Evolutionary conservation across 2,329 filamentous ascomycete genomes (phyloP).

Genomic region (Lachnellula suecica): DNA sequence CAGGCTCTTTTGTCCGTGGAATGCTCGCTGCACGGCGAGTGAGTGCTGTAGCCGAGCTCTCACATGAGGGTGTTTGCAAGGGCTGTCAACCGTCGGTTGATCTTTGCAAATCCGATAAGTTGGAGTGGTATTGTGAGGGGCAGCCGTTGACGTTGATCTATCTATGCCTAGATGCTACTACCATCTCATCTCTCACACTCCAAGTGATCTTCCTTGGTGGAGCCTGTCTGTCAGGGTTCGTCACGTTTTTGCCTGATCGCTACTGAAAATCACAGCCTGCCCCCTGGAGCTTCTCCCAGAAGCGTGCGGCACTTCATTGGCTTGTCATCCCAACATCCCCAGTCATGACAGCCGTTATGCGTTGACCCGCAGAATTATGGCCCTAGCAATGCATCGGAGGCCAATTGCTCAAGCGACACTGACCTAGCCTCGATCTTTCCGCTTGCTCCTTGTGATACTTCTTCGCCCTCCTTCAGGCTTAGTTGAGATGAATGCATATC

Average conservation of each 20-base stretch:
- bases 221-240: slow-evolving; percentile 11
- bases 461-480: slow-evolving; percentile 23
- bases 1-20: slow-evolving; percentile 10
- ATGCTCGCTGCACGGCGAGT: background rate
- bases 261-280: slow-evolving; percentile 3
- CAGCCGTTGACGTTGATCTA: background rate
- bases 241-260: slow-evolving; percentile 18
- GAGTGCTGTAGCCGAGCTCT: slow-evolving; percentile 1
- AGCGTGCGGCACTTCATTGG: slow-evolving; percentile 14
- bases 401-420: slow-evolving; percentile 25
- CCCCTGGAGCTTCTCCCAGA: background rate
- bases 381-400: slow-evolving; percentile 18
- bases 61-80: background rate
- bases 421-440: slow-evolving; percentile 32
- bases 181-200: slow-evolving; percentile 9
- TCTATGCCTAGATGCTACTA: background rate
- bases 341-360: slow-evolving; percentile 31
- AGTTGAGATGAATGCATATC: slow-evolving; percentile 30
- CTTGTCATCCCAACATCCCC: slow-evolving; percentile 9
- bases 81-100: background rate
- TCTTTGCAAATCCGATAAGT: slow-evolving; percentile 2
- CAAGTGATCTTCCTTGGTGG: slow-evolving; percentile 6
- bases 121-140: slow-evolving; percentile 4
- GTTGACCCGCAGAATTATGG: slow-evolving; percentile 24
- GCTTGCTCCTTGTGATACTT: slow-evolving; percentile 24